These are phyloP conservation scores for Diacronema lutheri DNA, from an alignment of 78 protist genomes.

Conservation along the genomic window DNA sequence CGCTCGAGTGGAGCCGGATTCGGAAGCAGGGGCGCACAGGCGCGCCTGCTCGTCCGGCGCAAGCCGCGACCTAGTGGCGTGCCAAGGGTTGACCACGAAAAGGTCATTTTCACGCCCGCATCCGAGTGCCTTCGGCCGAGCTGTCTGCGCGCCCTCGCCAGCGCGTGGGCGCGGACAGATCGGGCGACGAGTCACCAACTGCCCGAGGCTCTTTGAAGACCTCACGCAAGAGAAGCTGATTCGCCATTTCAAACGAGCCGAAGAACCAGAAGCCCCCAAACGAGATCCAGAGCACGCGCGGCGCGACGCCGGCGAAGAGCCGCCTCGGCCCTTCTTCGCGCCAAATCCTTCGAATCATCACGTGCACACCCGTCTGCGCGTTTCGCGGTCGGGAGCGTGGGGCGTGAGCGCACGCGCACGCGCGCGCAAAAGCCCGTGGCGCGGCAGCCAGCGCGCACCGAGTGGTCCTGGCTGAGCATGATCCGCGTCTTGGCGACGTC, in stretches of 20 bases:
- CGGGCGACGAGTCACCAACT: too few relatives aligned
- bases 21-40: too few relatives aligned
- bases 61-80: too few relatives aligned
- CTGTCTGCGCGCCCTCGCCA: too few relatives aligned
- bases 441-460: background rate
- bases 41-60: too few relatives aligned
- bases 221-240: too few relatives aligned
- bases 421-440: background rate
- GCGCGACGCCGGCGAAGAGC: background rate
- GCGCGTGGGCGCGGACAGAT: too few relatives aligned
- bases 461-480: constrained; percentile 36
- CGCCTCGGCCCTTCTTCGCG: background rate
- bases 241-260: constrained; percentile 5
- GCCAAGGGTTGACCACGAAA: too few relatives aligned
- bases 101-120: too few relatives aligned
- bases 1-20: too few relatives aligned
- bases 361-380: background rate
- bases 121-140: too few relatives aligned
- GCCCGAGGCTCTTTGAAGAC: too few relatives aligned
- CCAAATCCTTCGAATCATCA: background rate
- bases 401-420: background rate
- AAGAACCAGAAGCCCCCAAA: background rate
- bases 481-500: constrained; percentile 75
- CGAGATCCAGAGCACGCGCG: constrained; percentile 3
- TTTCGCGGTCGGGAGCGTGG: background rate